A percentile compares a stretch with the other conserved stretches of the same genome.
These are phyloP conservation scores for Sporothrix variecibatus DNA, from an alignment of 2,329 filamentous ascomycete species.

Conservation along the genomic window DNA sequence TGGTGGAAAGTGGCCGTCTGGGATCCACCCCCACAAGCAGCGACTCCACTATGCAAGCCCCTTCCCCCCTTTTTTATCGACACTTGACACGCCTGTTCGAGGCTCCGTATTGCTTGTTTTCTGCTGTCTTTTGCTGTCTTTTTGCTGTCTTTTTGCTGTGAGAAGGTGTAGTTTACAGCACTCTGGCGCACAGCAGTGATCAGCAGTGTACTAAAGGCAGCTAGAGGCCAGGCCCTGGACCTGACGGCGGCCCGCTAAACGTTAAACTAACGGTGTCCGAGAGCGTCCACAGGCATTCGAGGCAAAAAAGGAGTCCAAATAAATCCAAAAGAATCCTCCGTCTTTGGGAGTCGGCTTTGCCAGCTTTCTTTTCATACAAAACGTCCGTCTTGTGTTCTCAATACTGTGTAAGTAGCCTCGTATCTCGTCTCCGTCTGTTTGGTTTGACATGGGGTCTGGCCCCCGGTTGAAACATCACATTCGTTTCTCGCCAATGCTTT, in stretches of 20 bases:
- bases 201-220: no score
- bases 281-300: not conserved
- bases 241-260: not conserved
- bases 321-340: not conserved
- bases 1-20: constrained; percentile 5
- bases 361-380: not conserved
- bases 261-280: not conserved
- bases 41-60: not conserved
- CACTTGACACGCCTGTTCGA: not conserved
- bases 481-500: constrained; percentile 1
- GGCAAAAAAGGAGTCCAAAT: not conserved
- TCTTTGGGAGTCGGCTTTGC: not conserved
- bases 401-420: not conserved
- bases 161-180: constrained; percentile 2
- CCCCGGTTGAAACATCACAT: not conserved
- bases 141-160: not conserved
- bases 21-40: constrained; percentile 7
- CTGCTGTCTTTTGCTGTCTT: not conserved
- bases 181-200: not conserved
- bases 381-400: not conserved
- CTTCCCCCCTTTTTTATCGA: not conserved
- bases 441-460: not conserved
- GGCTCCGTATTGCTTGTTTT: not conserved
- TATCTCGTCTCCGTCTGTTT: constrained; percentile 16
- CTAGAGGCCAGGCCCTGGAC: not conserved